Percentiles rank a stretch among this genome's conserved stretches.
Evolutionary conservation across 352 stramenopile genomes (phyloP).

Genomic region (Phytophthora sojae): DNA sequence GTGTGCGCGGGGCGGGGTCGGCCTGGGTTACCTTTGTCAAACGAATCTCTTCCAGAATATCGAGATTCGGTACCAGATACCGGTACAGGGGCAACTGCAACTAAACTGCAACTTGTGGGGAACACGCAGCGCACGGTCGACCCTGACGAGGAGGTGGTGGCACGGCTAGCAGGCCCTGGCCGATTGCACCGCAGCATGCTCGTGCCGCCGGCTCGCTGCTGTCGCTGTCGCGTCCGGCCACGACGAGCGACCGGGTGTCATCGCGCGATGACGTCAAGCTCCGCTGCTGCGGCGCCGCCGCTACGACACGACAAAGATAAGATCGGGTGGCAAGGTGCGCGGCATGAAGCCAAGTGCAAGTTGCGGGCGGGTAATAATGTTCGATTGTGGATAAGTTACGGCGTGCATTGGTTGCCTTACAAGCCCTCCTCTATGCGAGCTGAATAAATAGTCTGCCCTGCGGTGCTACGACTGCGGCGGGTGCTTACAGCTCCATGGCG

Average conservation of each 20-base stretch:
- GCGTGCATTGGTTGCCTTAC: slow-evolving; percentile 9
- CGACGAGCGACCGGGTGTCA: neutral
- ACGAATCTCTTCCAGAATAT: slow-evolving; percentile 17
- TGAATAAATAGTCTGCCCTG: slow-evolving; percentile 46
- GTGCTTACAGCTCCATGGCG: slow-evolving; percentile 67
- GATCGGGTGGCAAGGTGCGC: slow-evolving; percentile 2
- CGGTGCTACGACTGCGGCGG: neutral
- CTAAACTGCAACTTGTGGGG: slow-evolving; percentile 17
- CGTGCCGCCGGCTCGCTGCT: neutral
- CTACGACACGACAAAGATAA: slow-evolving; percentile 32
- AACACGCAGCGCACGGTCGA: neutral
- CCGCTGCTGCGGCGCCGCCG: too few species aligned
- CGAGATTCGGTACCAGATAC: neutral
- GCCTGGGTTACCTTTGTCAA: slow-evolving; percentile 11
- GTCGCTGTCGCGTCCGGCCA: neutral
- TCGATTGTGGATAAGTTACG: slow-evolving; percentile 38
- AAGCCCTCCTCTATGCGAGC: neutral
- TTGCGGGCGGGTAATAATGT: slow-evolving; percentile 12
- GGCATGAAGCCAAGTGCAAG: neutral
- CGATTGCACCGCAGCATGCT: neutral
- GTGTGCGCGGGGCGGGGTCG: neutral
- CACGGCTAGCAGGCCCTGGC: too few species aligned
- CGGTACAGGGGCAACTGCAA: slow-evolving; percentile 24
- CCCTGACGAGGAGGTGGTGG: neutral
- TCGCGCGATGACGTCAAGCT: neutral